Percentiles rank a stretch among this genome's conserved stretches.
phyloP scores from a whole-genome alignment of 2,329 filamentous ascomycete species.

The Talaromyces sp. region DNA sequence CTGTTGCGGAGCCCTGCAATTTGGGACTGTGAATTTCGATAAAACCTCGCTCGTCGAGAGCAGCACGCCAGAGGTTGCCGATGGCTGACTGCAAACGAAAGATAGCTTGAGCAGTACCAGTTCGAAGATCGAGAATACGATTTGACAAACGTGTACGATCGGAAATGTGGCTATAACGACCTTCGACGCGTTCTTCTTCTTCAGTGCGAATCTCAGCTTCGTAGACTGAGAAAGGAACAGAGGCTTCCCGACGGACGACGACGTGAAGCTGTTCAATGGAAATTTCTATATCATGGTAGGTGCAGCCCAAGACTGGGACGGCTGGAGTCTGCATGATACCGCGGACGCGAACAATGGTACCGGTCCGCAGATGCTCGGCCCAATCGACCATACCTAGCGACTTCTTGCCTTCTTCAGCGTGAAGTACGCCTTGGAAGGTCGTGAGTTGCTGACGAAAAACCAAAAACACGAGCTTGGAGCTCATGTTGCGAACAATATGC shows the following conservation, averaged over 20 bases:
- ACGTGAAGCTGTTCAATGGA: constrained; percentile 64
- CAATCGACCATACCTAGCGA: constrained; percentile 78
- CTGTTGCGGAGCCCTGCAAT: constrained; percentile 82
- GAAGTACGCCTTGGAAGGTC: constrained; percentile 80
- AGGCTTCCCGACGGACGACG: constrained; percentile 58
- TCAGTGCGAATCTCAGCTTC: constrained; percentile 59
- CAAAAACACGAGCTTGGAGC: constrained; percentile 77
- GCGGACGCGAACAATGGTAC: constrained; percentile 72
- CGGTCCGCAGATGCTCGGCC: constrained; percentile 76
- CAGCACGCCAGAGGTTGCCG: constrained; percentile 72
- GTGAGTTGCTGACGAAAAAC: constrained; percentile 79
- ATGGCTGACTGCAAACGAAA: constrained; percentile 83
- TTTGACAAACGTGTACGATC: constrained; percentile 73
- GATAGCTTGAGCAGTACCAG: constrained; percentile 80
- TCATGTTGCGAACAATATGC: constrained; percentile 77
- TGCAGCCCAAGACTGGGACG: constrained; percentile 70
- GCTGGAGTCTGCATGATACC: constrained; percentile 71
- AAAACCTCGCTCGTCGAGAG: constrained; percentile 72
- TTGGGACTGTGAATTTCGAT: constrained; percentile 94
- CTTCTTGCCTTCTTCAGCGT: constrained; percentile 57
- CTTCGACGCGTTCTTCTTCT: constrained; percentile 55
- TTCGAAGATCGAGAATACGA: constrained; percentile 78
- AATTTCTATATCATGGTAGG: constrained; percentile 72
- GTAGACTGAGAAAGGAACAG: constrained; percentile 66
- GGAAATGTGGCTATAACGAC: constrained; percentile 59